Percentiles rank a stretch among this genome's conserved stretches.
Conservation (phyloP, 2,329 filamentous ascomycete genomes). For the Talaromyces sp. region DNA sequence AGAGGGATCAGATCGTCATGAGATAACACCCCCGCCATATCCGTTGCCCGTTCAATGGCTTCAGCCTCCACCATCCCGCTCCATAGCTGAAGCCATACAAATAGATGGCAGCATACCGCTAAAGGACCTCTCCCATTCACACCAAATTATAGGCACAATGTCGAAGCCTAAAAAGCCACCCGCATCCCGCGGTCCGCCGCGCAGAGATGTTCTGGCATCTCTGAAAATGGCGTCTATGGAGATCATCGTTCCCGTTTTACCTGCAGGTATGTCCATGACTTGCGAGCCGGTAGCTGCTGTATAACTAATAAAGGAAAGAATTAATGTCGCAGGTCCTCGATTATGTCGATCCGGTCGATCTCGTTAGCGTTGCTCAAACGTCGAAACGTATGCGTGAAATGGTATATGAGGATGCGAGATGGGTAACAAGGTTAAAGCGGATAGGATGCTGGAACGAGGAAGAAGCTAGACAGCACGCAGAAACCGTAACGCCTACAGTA, state of each 20-base stretch:
- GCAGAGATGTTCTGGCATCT: slow-evolving; percentile 65
- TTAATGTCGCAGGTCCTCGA: slow-evolving; percentile 86
- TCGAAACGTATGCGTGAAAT: slow-evolving; percentile 91
- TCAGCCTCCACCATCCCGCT: not conserved
- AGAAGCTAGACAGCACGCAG: slow-evolving; percentile 77
- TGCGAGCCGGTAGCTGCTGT: not conserved
- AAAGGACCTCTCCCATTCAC: slow-evolving; percentile 24
- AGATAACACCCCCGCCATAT: not conserved
- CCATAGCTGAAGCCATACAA: not conserved
- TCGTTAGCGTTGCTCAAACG: slow-evolving; percentile 78
- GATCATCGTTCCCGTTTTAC: slow-evolving; percentile 72
- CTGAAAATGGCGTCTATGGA: slow-evolving; percentile 79
- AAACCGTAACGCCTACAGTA: slow-evolving; percentile 44
- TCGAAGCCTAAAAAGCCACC: slow-evolving; percentile 51
- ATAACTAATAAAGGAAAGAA: slow-evolving; percentile 55
- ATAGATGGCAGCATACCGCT: slow-evolving; percentile 1
- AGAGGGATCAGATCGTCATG: not conserved
- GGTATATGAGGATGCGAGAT: slow-evolving; percentile 97
- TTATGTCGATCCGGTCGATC: slow-evolving; percentile 79
- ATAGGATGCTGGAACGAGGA: slow-evolving; percentile 92
- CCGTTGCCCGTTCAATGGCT: slow-evolving; percentile 13
- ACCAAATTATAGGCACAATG: slow-evolving; percentile 37
- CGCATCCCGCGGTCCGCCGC: slow-evolving; percentile 34
- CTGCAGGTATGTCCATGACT: slow-evolving; percentile 64
- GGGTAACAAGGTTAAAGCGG: slow-evolving; percentile 79